Conservation (phyloP, 345 rosid genomes). For the Citrus trifoliata region DNA sequence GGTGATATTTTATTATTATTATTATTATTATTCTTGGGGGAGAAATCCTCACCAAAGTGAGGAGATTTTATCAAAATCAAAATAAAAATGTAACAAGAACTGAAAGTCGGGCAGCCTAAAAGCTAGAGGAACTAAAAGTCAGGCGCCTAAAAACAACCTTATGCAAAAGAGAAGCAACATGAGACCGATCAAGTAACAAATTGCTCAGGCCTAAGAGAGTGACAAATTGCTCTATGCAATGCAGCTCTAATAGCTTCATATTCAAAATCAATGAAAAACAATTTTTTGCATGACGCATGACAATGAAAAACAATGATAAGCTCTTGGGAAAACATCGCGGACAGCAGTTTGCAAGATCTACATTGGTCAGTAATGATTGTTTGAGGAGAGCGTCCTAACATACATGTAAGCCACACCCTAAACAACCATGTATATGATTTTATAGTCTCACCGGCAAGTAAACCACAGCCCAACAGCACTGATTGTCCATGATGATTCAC, state of each 20-base stretch:
- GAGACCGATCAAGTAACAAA: slow-evolving; percentile 13
- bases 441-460: slow-evolving; percentile 40
- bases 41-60: too few species aligned
- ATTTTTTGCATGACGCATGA: slow-evolving; percentile 34
- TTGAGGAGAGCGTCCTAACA: slow-evolving; percentile 52
- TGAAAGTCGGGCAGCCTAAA: too few species aligned
- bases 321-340: slow-evolving; percentile 53
- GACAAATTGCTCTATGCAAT: slow-evolving; percentile 20
- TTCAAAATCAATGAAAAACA: too few species aligned
- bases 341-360: slow-evolving; percentile 34
- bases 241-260: slow-evolving; percentile 33
- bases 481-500: slow-evolving; percentile 57
- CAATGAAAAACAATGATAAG: slow-evolving; percentile 40
- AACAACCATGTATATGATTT: slow-evolving; percentile 56
- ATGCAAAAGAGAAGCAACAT: too few species aligned
- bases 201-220: slow-evolving; percentile 36
- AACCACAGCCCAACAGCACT: slow-evolving; percentile 48
- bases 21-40: too few species aligned
- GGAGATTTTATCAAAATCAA: too few species aligned
- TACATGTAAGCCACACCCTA: slow-evolving; percentile 56
- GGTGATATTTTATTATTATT: too few species aligned
- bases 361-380: slow-evolving; percentile 41
- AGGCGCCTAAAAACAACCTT: too few species aligned
- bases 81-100: too few species aligned
- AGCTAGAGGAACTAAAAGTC: too few species aligned